A percentile compares a stretch with the other conserved stretches of the same genome.
Evolutionary conservation across 306 rosid species (phyloP).

Genomic region (Mucuna pruriens): DNA sequence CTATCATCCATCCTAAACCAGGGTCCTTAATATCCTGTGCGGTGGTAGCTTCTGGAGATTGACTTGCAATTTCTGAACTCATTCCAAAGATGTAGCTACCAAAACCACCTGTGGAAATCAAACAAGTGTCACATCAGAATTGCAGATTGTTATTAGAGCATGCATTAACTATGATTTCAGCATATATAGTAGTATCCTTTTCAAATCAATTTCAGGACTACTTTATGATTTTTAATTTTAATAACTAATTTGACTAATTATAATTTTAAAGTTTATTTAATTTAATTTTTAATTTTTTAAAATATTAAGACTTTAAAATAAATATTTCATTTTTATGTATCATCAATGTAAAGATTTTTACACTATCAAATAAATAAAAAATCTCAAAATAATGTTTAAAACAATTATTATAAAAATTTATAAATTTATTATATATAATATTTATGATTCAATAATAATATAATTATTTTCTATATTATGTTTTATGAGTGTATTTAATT

Average conservation of each 20-base stretch:
- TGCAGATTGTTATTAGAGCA: conserved; percentile 13
- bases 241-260: no score
- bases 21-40: conserved; percentile 41
- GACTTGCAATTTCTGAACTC: conserved; percentile 52
- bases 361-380: no score
- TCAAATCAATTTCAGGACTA: neutral
- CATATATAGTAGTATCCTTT: neutral
- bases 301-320: no score
- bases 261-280: no score
- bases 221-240: no score
- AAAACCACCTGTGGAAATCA: conserved; percentile 53
- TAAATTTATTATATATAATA: neutral
- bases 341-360: no score
- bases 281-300: no score
- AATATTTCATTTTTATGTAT: neutral
- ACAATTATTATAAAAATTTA: no score
- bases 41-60: conserved; percentile 38
- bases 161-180: neutral
- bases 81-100: conserved; percentile 60
- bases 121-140: conserved; percentile 15
- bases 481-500: no score
- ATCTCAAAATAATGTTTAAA: no score
- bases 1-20: conserved; percentile 57
- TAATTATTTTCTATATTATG: no score
- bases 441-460: no score